phyloP scores from a whole-genome alignment of 2,329 filamentous ascomycete genomes.

The Ceratocystis harringtonii region DNA sequence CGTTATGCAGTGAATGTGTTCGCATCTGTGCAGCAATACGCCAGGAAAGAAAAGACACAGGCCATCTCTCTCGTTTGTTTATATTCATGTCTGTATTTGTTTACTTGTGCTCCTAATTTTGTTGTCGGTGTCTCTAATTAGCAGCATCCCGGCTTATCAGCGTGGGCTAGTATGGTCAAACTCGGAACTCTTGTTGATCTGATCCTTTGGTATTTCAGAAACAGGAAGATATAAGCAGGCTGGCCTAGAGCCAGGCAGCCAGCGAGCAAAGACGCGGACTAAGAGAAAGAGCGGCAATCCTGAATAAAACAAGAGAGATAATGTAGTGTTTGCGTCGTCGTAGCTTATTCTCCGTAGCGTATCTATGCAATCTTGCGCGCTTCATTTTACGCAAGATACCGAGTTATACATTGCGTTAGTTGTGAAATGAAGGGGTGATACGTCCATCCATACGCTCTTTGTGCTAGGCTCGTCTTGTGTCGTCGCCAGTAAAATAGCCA shows the following conservation, averaged over 20 bases:
- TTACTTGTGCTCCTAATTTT: background rate
- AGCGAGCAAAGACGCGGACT: background rate
- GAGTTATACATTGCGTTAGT: background rate
- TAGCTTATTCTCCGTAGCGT: background rate
- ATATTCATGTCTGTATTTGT: background rate
- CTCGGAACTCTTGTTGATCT: background rate
- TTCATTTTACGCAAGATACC: background rate
- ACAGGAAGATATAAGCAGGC: background rate
- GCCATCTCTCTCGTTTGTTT: background rate
- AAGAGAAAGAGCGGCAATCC: background rate
- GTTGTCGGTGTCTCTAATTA: background rate
- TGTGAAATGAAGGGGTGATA: background rate
- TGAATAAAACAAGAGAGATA: background rate
- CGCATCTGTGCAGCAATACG: background rate
- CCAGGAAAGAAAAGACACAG: background rate
- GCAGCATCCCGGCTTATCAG: slow-evolving; percentile 2
- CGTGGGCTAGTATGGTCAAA: background rate
- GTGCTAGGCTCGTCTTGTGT: background rate
- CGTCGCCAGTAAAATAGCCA: background rate
- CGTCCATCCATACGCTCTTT: too few relatives aligned
- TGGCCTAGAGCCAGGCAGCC: background rate
- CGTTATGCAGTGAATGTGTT: background rate
- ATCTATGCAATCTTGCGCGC: background rate
- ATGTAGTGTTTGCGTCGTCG: too few relatives aligned
- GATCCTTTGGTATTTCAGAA: slow-evolving; percentile 2